Evolutionary conservation across 1,284 basidiomycete genomes (phyloP), one percentile per base, ranked within the genome.

Genomic region (Irpex sp.): DNA sequence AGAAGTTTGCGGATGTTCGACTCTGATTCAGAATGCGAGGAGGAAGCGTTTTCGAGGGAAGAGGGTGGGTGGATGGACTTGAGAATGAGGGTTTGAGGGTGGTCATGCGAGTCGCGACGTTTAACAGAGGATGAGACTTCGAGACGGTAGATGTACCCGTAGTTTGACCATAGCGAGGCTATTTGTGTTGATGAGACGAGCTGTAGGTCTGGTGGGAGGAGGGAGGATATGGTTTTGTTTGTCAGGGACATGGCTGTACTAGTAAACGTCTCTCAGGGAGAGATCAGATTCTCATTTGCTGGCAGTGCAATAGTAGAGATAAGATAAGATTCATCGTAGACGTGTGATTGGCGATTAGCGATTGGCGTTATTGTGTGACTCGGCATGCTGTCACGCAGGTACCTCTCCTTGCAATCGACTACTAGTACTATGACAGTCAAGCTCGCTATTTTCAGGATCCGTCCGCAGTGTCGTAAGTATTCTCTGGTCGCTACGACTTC

Each of bases 91-190:
- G 65, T 54, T n/a, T 45, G 39, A 16, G 64, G 61, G 7, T n/a
- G n/a, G 28, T 28, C 28, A 42, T 42, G 10, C 9, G 48, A 49
- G 9, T 49, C 4, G 12, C 16, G 48, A 21, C 18, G 12, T 9
- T 49, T 21, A 19, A 3, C 9, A 9, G 54, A 48, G 9, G 61
- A 56, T 33, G 42, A 10, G 39, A 67, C 55, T 10, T 58, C 16
- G 12, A 67, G 58, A n/a, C 66, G 64, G 47, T 67, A 55, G 21
- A 66, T 66, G 55, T 64, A 57, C 8, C 66, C 66, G 51, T 67
- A 67, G 53, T 62, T 60, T 8, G 64, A 67, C 66, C 66, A 67
- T 21, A 67, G 63, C 4, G 66, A 61, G 16, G 66, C 65, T 9
- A 67, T 57, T 39, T 58, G 60, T 19, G 39, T 47, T 12, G 51